These are phyloP conservation scores for Tetraselmis striata DNA, from an alignment of 139 green algal species.

Conservation along the genomic window DNA sequence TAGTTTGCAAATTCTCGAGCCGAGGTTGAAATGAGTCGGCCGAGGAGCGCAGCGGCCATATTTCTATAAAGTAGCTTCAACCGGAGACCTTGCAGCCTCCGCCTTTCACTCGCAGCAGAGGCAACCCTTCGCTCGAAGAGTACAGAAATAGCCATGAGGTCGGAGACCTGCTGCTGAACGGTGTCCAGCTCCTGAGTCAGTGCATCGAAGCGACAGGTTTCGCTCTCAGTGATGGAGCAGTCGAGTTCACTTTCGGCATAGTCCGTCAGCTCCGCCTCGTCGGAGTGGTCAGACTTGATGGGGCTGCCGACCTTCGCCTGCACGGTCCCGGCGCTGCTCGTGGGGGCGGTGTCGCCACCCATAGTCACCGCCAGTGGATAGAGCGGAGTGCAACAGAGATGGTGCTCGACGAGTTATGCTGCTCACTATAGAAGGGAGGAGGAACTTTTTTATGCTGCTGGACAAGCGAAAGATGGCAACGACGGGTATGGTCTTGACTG, in stretches of 20 bases:
- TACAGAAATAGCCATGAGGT: background rate
- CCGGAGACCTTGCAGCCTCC: background rate
- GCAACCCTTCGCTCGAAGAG: background rate
- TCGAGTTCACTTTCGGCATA: background rate
- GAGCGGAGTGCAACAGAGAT: too few relatives aligned
- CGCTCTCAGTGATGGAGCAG: background rate
- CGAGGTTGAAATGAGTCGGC: background rate
- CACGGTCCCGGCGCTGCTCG: too few relatives aligned
- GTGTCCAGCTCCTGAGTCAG: background rate
- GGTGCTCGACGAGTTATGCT: too few relatives aligned
- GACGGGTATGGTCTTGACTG: too few relatives aligned
- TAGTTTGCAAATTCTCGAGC: background rate
- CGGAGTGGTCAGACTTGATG: too few relatives aligned
- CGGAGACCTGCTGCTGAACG: background rate
- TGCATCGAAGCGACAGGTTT: background rate
- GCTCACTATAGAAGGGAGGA: too few relatives aligned
- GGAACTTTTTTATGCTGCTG: too few relatives aligned
- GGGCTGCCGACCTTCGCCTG: too few relatives aligned
- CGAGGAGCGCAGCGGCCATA: background rate
- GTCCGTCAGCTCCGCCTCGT: too few relatives aligned
- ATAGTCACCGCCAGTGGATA: too few relatives aligned
- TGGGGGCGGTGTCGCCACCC: too few relatives aligned
- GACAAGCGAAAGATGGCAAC: too few relatives aligned
- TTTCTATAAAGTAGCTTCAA: background rate
- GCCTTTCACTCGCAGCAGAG: background rate